phyloP scores from a whole-genome alignment of 2,329 filamentous ascomycete genomes.

The Geosmithia flava region DNA sequence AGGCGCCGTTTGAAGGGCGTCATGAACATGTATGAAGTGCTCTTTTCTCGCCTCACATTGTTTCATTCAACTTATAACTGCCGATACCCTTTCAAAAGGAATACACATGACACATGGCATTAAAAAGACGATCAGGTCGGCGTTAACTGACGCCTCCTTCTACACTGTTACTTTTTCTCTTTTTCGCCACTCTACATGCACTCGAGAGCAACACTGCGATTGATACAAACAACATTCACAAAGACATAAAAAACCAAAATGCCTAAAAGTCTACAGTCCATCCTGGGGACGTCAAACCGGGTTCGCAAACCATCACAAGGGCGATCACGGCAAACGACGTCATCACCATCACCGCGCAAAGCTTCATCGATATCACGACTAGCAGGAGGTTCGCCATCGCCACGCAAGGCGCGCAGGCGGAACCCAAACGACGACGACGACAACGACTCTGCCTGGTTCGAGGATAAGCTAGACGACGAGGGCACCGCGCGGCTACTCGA shows the following conservation, averaged over 20 bases:
- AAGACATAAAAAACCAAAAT: conserved; percentile 7
- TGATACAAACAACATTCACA: too few species aligned
- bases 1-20: too few species aligned
- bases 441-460: conserved; percentile 10
- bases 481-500: conserved; percentile 44
- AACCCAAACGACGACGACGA: conserved; percentile 11
- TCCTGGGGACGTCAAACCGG: conserved; percentile 22
- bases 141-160: too few species aligned
- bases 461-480: conserved; percentile 43
- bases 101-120: too few species aligned
- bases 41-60: too few species aligned
- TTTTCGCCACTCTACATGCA: too few species aligned
- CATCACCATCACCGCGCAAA: neutral
- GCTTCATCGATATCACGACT: neutral
- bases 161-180: too few species aligned
- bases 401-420: conserved; percentile 9
- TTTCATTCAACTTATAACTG: too few species aligned
- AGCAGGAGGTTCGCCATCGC: conserved; percentile 8
- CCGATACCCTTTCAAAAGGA: too few species aligned
- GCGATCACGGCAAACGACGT: conserved; percentile 1
- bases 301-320: conserved; percentile 17
- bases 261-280: conserved; percentile 21
- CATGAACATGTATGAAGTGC: too few species aligned
- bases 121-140: too few species aligned
- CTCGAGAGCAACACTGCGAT: too few species aligned